Evolutionary conservation across 768 basidiomycete genomes (phyloP), one percentile per base, ranked within the genome.

Genomic region (Suillus plorans): DNA sequence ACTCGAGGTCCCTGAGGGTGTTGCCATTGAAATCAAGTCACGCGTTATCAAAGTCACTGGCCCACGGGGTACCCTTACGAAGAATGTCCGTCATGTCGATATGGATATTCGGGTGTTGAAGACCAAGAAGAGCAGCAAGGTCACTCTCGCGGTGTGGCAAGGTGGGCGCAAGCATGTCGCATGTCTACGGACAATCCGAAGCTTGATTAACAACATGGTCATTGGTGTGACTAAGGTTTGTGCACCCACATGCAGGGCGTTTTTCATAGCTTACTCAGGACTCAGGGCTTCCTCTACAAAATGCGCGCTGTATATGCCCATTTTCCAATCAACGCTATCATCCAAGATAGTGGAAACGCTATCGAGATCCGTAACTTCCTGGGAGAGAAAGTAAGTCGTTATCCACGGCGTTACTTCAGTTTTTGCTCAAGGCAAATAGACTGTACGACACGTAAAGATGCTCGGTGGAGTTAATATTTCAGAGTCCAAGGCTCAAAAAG

Each of bases 241-340:
- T 49, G 0, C 45, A 47, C 4, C 2, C 14, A 9, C 37, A 20
- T 42, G 44, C 20, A 13, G 18, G 16, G 53, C 45, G 64, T 56
- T 64, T 53, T 61, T 50, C n/a, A 25, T 55, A 7, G 13, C 28
- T 69, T 42, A 71, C 41, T 44, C 14, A 53, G 14, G 16, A 55
- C 61, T 50, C 70, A 96, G 96, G 97, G 97, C 67, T 99, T 99
- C 89, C 88, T 89, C 72, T 99, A 99, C 88, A 99, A 99, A 90
- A 98, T 99, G 97, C 94, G 96, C 71, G 86, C 95, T 34, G 97
- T 99, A 61, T 99, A 99, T 76, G 97, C 97, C 72, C 97, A 99
- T 84, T 99, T 99, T 85, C 97, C 97, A 66, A 97, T 99, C 86
- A 99, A 99, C 84, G 90, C 91, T 77, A 97, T 97, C 77, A 93